phyloP scores from a whole-genome alignment of 2,329 filamentous ascomycete genomes.

The Beauveria scarabaeidicola region DNA sequence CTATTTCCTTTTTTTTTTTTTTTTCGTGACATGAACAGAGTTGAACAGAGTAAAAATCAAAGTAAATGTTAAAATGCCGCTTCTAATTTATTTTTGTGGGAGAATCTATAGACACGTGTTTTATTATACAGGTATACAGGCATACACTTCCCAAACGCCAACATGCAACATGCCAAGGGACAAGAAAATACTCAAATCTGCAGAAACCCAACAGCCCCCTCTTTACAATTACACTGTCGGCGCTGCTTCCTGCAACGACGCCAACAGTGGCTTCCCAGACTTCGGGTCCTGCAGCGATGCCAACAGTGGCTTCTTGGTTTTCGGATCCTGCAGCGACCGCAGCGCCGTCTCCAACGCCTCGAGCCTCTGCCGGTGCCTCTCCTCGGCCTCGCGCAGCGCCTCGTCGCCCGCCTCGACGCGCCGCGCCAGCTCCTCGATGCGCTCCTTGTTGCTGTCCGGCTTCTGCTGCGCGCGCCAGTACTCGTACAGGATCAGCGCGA shows the following conservation, averaged over 20 bases:
- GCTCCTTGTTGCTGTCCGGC: constrained; percentile 48
- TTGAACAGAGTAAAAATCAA: too few species aligned
- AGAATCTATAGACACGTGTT: not conserved
- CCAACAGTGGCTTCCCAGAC: constrained; percentile 46
- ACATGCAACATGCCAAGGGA: not conserved
- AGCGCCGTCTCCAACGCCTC: constrained; percentile 46
- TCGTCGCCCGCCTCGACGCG: constrained; percentile 41
- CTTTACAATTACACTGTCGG: constrained; percentile 10
- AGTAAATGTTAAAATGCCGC: not conserved
- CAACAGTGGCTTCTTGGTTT: constrained; percentile 47
- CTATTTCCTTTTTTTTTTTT: not conserved
- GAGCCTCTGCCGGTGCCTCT: constrained; percentile 39
- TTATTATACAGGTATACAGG: not conserved
- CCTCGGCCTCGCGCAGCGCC: constrained; percentile 37
- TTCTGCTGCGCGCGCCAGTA: constrained; percentile 51
- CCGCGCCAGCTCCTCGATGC: constrained; percentile 40
- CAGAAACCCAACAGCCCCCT: not conserved
- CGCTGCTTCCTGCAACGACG: constrained; percentile 23
- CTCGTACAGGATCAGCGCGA: constrained; percentile 51
- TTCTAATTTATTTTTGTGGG: constrained; percentile 8
- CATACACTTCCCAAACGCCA: not conserved
- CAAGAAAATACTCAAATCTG: not conserved
- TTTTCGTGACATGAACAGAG: not conserved
- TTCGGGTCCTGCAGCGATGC: constrained; percentile 36
- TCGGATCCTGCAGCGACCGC: constrained; percentile 43